phyloP scores from a whole-genome alignment of 257 asterid species.

The Echites panduratus region DNA sequence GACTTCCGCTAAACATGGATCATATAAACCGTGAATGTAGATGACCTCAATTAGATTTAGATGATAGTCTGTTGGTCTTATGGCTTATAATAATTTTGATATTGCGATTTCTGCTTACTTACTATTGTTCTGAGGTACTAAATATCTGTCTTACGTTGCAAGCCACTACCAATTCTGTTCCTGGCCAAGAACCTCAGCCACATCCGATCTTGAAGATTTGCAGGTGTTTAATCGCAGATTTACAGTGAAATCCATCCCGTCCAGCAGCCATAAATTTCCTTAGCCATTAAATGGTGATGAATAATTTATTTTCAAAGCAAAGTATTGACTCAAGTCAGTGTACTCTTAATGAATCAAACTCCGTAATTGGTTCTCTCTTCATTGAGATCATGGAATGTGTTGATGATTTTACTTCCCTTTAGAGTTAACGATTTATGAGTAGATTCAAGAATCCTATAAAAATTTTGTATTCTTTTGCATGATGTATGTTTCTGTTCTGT shows the following conservation, averaged over 20 bases:
- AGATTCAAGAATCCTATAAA: too few species aligned
- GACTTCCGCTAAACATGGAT: background rate
- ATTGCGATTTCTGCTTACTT: background rate
- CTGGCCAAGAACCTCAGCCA: background rate
- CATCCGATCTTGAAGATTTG: background rate
- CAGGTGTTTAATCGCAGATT: background rate
- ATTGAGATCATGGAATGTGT: background rate
- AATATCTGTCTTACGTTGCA: background rate
- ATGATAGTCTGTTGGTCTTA: background rate
- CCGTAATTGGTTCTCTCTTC: background rate
- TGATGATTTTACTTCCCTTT: background rate
- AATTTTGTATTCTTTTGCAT: too few species aligned
- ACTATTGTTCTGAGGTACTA: background rate
- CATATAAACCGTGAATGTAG: background rate
- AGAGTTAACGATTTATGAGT: too few species aligned
- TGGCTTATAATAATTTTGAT: background rate
- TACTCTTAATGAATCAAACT: background rate
- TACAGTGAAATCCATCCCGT: background rate
- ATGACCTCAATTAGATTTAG: background rate
- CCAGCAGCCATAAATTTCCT: background rate
- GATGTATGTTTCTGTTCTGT: too few species aligned
- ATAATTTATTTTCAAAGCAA: background rate
- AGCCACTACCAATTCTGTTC: background rate
- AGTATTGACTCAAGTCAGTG: background rate
- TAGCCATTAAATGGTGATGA: background rate